Conservation (phyloP, 2,329 filamentous ascomycete species). For the Raffaelea albimanens region DNA sequence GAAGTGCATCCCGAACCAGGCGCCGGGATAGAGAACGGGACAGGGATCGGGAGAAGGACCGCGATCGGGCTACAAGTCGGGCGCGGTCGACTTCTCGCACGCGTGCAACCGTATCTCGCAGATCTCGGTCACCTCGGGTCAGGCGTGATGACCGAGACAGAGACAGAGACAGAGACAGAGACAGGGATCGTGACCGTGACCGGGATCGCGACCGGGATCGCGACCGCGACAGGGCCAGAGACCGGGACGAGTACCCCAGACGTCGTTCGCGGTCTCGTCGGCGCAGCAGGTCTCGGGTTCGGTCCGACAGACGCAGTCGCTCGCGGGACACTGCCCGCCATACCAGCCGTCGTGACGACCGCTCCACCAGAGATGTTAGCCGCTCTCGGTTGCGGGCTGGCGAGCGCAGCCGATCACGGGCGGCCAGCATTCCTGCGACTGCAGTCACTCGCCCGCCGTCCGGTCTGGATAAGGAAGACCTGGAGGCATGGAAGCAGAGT, state of each 20-base stretch:
- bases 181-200: background rate
- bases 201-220: background rate
- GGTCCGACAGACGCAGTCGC: background rate
- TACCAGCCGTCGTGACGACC: too few relatives aligned
- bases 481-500: constrained; percentile 49
- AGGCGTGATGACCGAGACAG: constrained; percentile 1
- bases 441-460: constrained; percentile 25
- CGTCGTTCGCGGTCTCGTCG: constrained; percentile 3
- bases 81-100: constrained; percentile 6
- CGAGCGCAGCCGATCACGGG: constrained; percentile 33
- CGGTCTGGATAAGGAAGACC: constrained; percentile 34
- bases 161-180: background rate
- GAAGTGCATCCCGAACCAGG: constrained; percentile 4
- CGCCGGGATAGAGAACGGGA: constrained; percentile 1
- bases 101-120: background rate
- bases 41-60: background rate
- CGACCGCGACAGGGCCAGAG: background rate
- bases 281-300: constrained; percentile 9
- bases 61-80: constrained; percentile 3
- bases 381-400: too few relatives aligned
- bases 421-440: constrained; percentile 1
- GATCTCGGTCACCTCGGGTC: constrained; percentile 5
- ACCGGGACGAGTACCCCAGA: background rate
- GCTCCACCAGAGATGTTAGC: background rate
- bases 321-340: background rate